Evolutionary conservation across 306 rosid species (phyloP).

Genomic region (Cucurbita maxima): DNA sequence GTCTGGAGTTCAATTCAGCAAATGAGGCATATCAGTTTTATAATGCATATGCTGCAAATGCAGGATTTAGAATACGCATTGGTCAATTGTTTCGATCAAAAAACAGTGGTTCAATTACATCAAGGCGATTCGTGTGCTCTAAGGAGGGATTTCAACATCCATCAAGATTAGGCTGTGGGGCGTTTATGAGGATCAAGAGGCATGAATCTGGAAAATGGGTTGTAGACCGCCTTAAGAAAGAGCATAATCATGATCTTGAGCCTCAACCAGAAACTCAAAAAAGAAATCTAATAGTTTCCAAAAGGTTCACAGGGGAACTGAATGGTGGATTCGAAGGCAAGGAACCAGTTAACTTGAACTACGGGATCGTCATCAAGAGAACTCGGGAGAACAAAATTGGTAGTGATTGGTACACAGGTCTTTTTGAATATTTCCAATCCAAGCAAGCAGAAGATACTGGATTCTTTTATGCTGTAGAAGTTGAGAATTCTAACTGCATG

Average conservation of each 20-base stretch:
- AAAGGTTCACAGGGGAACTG: conserved; percentile 47
- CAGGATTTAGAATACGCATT: conserved; percentile 70
- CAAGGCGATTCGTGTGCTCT: conserved; percentile 87
- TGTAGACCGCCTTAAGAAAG: conserved; percentile 71
- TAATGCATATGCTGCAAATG: conserved; percentile 51
- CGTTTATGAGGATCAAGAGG: conserved; percentile 80
- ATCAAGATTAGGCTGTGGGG: conserved; percentile 87
- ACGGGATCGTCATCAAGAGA: conserved; percentile 31
- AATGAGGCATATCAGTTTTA: conserved; percentile 80
- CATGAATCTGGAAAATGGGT: conserved; percentile 76
- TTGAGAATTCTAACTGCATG: conserved; percentile 64
- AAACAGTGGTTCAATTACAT: conserved; percentile 63
- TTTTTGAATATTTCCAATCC: conserved; percentile 72
- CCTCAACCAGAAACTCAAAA: conserved; percentile 27
- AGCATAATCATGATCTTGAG: conserved; percentile 70
- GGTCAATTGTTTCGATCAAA: conserved; percentile 93
- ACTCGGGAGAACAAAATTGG: conserved; percentile 63
- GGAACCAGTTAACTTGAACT: conserved; percentile 43
- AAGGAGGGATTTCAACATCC: conserved; percentile 97
- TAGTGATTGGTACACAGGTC: conserved; percentile 66
- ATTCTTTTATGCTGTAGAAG: conserved; percentile 75
- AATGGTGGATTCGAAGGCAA: conserved; percentile 40
- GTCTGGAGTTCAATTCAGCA: conserved; percentile 72
- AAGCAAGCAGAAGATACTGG: conserved; percentile 90
- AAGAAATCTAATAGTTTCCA: conserved; percentile 33